Base-by-base conservation (phyloP, 768 basidiomycete genomes). In the Phylloporus arenicola region DNA sequence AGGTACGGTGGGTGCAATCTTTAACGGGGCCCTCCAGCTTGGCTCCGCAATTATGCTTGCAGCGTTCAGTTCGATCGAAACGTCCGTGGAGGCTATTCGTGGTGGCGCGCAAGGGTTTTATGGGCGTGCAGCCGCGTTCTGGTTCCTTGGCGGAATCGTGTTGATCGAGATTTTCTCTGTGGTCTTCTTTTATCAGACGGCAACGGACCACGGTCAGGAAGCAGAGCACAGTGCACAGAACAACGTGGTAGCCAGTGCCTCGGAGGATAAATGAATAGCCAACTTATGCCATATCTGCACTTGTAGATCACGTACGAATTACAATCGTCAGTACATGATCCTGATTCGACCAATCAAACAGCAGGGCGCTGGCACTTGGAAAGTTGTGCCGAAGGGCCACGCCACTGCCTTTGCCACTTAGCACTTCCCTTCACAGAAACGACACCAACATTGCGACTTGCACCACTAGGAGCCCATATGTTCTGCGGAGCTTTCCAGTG, bases 1-100 rank as follows among this genome's bases (percentile, higher is more conserved):
- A 4, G 80, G 81, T 35, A 76, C 74, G 5, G 72, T 80, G 14
- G 77, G 77, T 17, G 81, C 80, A 14, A 74, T 82, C 35, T 79
- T 79, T 68, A 79, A 78, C 50, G 71, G 73, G 20, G 75, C 76
- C 11, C 70, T 80, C 1, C 77, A 82, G 59, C 65, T 78, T 50
- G 78, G 79, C 30, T 71, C 71, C 10, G 80, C 81, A 6, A 65
- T 77, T 19, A 78, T 77, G 17, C 64, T 77, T 29, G 75, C 81
- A 13, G 70, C 71, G 22, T 70, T 79, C 22, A 72, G 62, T 29
- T 74, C 77, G 16, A 79, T 81, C 55, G 64, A 77, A 64, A 69
- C 71, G 3, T 74, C 73, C 35, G 65, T 80, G 25, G 68, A 76
- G 57, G 50, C 51, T 40, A 53, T 43, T 14, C 57, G 67, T 51